Base-by-base conservation (phyloP, 2,329 filamentous ascomycete genomes). In the Chaetomiaceae sp. region DNA sequence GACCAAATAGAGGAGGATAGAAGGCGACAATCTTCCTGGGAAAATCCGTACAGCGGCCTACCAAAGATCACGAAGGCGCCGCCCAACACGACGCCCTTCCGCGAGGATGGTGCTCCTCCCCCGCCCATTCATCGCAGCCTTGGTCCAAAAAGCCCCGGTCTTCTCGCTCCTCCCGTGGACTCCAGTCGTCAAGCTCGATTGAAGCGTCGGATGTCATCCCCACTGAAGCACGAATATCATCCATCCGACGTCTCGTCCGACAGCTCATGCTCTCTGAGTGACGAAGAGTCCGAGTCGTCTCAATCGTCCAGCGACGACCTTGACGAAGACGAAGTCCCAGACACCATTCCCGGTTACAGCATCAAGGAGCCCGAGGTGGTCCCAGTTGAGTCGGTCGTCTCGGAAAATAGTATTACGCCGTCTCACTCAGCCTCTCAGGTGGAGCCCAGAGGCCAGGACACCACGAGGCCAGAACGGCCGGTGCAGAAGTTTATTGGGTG, bases 171-270 rank as follows among this genome's bases (percentile, higher is more conserved):
- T 60, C 84, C 67, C 65, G 74, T 65, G 64, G 84, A 73, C 62
- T 68, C 61, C 61, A 70, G 51, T 63, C 73, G 57, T 66, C 71
- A 66, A 63, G 68, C 67, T 58, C 76, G 68, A 68, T 59, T 81
- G 20, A 81, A 86, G 65, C 82, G 91, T 40, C 83, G 90, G 16
- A 87, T 84, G 1, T 97, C 94, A 0, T 99, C 94, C 1, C 94
- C 94, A 0, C 75, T 99, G 45, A 99, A 99, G 73, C 92, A 97
- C 66, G 92, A 99, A 71, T 99, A 96, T 64, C 86, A 91, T 58
- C 92, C 92, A 13, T 97, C 94, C 1, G 81, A 85, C 46, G 70
- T 76, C 43, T 83, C 80, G 0, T 84, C 81, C 0, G 73, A 69
- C 14, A 84, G 81, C 41, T 85, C 83, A 0, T 80, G 81, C 37